A percentile compares a stretch with the other conserved stretches of the same genome.
phyloP scores from a whole-genome alignment of 2,329 filamentous ascomycete genomes.

The Alternaria solani region DNA sequence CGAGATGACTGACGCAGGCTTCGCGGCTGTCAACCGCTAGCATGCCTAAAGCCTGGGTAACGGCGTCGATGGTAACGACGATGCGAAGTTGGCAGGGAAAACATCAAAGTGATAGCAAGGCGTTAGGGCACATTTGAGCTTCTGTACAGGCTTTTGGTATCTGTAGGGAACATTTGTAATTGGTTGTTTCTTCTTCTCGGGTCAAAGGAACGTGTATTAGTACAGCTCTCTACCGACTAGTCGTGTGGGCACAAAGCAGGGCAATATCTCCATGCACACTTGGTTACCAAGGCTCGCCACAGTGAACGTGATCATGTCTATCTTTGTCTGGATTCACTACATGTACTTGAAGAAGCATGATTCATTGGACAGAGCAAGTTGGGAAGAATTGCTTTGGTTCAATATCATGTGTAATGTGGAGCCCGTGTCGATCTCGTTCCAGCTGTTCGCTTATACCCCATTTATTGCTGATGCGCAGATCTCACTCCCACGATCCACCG shows the following conservation, averaged over 20 bases:
- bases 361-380: neutral
- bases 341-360: neutral
- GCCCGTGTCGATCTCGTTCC: neutral
- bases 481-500: too few species aligned
- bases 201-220: slow-evolving; percentile 5
- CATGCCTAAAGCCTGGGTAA: neutral
- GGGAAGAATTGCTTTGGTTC: neutral
- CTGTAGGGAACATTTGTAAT: neutral
- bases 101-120: slow-evolving; percentile 13
- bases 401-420: neutral
- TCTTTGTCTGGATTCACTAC: neutral
- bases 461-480: neutral
- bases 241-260: neutral
- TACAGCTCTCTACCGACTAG: neutral
- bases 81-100: neutral
- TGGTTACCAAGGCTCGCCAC: neutral
- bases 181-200: neutral
- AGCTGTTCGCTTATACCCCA: neutral
- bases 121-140: slow-evolving; percentile 6
- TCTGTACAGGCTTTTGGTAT: neutral
- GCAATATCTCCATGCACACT: neutral
- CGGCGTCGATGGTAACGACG: neutral
- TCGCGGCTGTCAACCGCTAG: slow-evolving; percentile 51
- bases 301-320: neutral
- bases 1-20: slow-evolving; percentile 53